These are phyloP conservation scores for Aechmea fasciata DNA, from an alignment of 176 grass and related monocot species.

Conservation along the genomic window DNA sequence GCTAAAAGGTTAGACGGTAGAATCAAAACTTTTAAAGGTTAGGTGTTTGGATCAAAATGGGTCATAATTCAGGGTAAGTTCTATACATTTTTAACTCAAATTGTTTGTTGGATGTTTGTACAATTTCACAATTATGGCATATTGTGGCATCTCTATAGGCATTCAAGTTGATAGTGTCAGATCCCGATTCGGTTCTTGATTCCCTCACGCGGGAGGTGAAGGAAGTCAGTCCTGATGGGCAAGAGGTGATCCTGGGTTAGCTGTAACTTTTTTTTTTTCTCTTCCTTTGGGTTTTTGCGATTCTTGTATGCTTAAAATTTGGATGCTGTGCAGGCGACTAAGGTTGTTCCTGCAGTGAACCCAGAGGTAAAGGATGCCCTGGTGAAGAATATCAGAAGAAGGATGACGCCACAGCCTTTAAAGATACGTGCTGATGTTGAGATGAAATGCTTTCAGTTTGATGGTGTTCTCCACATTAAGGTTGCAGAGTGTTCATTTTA, in stretches of 20 bases:
- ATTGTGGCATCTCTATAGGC: slow-evolving; percentile 22
- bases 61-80: no score
- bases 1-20: no score
- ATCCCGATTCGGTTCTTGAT: slow-evolving; percentile 55
- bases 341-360: slow-evolving; percentile 58
- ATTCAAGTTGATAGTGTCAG: slow-evolving; percentile 59
- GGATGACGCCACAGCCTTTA: slow-evolving; percentile 26
- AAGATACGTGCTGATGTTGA: slow-evolving; percentile 33
- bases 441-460: slow-evolving; percentile 31
- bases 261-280: background rate
- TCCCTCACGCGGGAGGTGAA: slow-evolving; percentile 41
- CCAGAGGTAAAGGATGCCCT: slow-evolving; percentile 72
- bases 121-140: background rate
- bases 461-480: slow-evolving; percentile 33
- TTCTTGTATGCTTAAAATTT: background rate
- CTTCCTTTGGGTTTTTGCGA: background rate
- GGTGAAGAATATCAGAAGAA: slow-evolving; percentile 57
- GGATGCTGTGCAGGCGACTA: slow-evolving; percentile 41
- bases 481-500: background rate
- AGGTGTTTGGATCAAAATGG: no score
- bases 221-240: slow-evolving; percentile 46
- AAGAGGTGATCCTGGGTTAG: slow-evolving; percentile 36
- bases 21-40: no score
- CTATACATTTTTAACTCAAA: background rate
- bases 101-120: background rate